Evolutionary conservation across 2,329 filamentous ascomycete genomes (phyloP).

Genomic region (Canariomyces notabilis): DNA sequence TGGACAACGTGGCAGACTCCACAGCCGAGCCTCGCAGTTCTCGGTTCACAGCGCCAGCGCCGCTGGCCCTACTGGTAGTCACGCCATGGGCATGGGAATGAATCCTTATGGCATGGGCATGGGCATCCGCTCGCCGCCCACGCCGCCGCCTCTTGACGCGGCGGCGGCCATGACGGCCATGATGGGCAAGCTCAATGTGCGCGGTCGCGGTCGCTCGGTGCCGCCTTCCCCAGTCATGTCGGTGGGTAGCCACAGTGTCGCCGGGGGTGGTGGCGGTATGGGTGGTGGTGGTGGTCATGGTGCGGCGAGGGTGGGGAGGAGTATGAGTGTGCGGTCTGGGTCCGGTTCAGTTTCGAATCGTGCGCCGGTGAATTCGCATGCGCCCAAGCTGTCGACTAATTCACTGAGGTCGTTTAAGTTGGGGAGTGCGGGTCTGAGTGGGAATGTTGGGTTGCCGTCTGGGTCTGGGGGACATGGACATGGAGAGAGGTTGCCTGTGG

Average conservation of each 20-base stretch:
- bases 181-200: slow-evolving; percentile 32
- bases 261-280: not conserved
- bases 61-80: not conserved
- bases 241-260: not conserved
- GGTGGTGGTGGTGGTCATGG: not conserved
- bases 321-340: slow-evolving; percentile 18
- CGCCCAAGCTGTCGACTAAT: slow-evolving; percentile 13
- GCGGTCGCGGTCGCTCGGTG: slow-evolving; percentile 9
- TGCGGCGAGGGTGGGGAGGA: not conserved
- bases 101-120: slow-evolving; percentile 5
- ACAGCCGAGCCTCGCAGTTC: slow-evolving; percentile 1
- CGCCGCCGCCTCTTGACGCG: slow-evolving; percentile 28
- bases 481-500: slow-evolving; percentile 9
- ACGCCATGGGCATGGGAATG: not conserved
- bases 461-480: not conserved
- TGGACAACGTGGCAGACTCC: slow-evolving; percentile 1
- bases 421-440: slow-evolving; percentile 3
- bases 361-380: too few relatives aligned
- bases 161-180: slow-evolving; percentile 29
- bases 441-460: not conserved
- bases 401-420: slow-evolving; percentile 19
- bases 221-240: slow-evolving; percentile 20
- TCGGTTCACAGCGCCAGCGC: not conserved
- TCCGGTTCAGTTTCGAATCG: too few relatives aligned
- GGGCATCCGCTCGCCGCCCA: slow-evolving; percentile 21